These are phyloP conservation scores for Colletotrichum godetiae DNA, from an alignment of 2,329 filamentous ascomycete species.

Conservation along the genomic window DNA sequence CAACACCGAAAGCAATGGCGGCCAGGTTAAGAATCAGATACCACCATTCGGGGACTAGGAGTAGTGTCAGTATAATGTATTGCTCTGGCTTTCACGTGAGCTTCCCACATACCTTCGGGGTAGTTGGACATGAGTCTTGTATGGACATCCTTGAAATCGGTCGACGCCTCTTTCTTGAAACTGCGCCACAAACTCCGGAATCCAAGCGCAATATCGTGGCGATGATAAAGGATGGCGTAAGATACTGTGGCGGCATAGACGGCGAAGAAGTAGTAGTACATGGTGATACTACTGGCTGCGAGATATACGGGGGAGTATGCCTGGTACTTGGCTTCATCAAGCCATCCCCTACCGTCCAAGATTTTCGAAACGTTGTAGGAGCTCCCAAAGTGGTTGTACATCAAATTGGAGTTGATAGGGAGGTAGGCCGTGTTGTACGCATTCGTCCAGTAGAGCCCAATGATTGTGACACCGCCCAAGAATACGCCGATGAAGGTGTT, in stretches of 20 bases:
- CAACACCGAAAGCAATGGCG: conserved; percentile 48
- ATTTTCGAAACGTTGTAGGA: conserved; percentile 50
- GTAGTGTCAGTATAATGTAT: not conserved
- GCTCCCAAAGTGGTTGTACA: conserved; percentile 51
- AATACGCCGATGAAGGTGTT: conserved; percentile 46
- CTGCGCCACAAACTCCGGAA: conserved; percentile 47
- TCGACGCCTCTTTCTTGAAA: conserved; percentile 41
- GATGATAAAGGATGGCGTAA: conserved; percentile 53
- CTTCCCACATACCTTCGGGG: conserved; percentile 43
- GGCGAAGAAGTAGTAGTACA: conserved; percentile 55
- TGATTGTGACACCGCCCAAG: conserved; percentile 43
- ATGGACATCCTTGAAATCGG: conserved; percentile 52
- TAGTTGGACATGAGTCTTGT: conserved; percentile 60
- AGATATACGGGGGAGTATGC: conserved; percentile 56
- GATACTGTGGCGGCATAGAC: conserved; percentile 53
- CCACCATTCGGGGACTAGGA: conserved; percentile 57
- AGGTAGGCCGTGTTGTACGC: conserved; percentile 50
- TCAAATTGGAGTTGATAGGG: conserved; percentile 53
- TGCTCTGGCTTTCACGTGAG: too few species aligned
- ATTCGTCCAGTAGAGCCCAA: conserved; percentile 47
- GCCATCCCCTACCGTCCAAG: conserved; percentile 46
- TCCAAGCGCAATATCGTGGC: conserved; percentile 50
- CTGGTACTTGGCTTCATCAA: conserved; percentile 50
- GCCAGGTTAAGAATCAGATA: conserved; percentile 48
- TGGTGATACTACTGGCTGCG: conserved; percentile 46